Percentiles rank a stretch among this genome's conserved stretches.
Conservation (phyloP, 805 yeast genomes). For the Saccharomycopsis selenospora region DNA sequence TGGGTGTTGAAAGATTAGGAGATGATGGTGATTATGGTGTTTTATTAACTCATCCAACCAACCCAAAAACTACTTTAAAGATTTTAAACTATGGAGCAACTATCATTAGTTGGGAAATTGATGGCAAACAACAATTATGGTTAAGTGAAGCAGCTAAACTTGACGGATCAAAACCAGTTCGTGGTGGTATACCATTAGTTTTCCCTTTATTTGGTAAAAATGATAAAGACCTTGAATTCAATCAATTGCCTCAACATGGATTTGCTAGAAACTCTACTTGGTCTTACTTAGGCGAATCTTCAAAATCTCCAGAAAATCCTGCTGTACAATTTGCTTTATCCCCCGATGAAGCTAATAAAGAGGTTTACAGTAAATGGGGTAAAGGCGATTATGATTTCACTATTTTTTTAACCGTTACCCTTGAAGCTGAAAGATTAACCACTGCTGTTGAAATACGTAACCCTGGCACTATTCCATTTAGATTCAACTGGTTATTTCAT, state of each 20-base stretch:
- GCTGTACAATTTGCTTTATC: constrained; percentile 87
- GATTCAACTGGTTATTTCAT: constrained; percentile 93
- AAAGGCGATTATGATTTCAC: constrained; percentile 60
- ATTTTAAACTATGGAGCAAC: constrained; percentile 87
- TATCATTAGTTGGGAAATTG: constrained; percentile 69
- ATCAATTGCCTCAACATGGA: constrained; percentile 87
- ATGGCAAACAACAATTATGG: constrained; percentile 80
- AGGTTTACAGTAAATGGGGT: constrained; percentile 52
- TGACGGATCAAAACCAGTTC: constrained; percentile 89
- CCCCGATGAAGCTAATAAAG: constrained; percentile 71
- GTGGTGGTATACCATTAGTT: constrained; percentile 96
- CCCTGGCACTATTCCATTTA: constrained; percentile 54
- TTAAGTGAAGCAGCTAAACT: constrained; percentile 66
- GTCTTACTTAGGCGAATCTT: constrained; percentile 89
- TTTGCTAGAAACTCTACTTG: constrained; percentile 85
- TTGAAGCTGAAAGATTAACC: constrained; percentile 50
- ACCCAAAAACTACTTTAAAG: constrained; percentile 48
- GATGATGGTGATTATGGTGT: constrained; percentile 6
- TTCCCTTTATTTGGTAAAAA: constrained; percentile 89
- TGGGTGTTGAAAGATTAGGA: not conserved
- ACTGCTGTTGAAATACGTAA: constrained; percentile 75
- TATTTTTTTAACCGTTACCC: constrained; percentile 57
- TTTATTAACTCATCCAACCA: constrained; percentile 21
- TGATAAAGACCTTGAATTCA: constrained; percentile 48
- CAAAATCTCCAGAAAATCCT: constrained; percentile 50